Conservation (phyloP, 1,284 basidiomycete species). For the Pulchroboletus neoregius region DNA sequence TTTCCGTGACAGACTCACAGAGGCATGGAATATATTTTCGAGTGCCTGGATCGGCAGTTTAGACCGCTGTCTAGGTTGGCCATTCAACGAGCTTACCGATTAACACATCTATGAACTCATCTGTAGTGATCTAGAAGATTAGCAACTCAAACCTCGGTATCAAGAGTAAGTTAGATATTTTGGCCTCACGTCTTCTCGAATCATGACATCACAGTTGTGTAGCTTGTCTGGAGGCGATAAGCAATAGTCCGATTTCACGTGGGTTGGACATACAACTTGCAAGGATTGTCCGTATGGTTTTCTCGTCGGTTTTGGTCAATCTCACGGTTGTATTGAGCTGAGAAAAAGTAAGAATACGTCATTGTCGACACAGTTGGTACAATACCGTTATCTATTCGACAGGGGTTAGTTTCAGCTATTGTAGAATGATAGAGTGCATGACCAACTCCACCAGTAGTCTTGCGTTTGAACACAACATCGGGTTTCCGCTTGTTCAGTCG, state of each 20-base stretch:
- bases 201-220: constrained; percentile 96
- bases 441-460: constrained; percentile 84
- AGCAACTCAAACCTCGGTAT: neutral
- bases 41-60: constrained; percentile 52
- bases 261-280: constrained; percentile 64
- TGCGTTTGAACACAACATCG: constrained; percentile 83
- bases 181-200: constrained; percentile 85
- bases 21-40: constrained; percentile 94
- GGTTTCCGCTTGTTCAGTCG: constrained; percentile 87
- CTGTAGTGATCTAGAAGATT: constrained; percentile 75
- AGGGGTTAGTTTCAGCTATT: neutral
- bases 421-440: neutral
- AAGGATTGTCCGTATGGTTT: constrained; percentile 88
- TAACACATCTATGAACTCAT: constrained; percentile 97
- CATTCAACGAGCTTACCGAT: constrained; percentile 52
- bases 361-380: neutral
- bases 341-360: constrained; percentile 3
- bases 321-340: constrained; percentile 86
- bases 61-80: neutral
- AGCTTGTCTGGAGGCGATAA: constrained; percentile 55
- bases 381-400: constrained; percentile 29
- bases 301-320: constrained; percentile 92
- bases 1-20: constrained; percentile 45
- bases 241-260: neutral
- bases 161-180: neutral